A percentile compares a stretch with the other conserved stretches of the same genome.
Evolutionary conservation across 306 rosid genomes (phyloP).

Genomic region (Quercus mongolica): DNA sequence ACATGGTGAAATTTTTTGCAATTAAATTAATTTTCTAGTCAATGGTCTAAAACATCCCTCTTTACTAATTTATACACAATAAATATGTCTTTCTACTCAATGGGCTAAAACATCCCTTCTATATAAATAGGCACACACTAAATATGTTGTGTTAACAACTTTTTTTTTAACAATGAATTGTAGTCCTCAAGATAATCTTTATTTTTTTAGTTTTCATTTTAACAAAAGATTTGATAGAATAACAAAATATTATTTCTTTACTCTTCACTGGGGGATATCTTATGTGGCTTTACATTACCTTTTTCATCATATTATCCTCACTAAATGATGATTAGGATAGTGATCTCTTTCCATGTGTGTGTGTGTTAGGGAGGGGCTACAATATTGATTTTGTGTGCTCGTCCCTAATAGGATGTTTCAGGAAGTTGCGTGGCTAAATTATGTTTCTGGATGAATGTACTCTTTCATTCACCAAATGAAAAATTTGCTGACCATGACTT

Average conservation of each 20-base stretch:
- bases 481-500: conserved; percentile 42
- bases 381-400: background rate
- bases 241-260: background rate
- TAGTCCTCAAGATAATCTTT: no score
- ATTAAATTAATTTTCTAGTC: background rate
- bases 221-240: background rate
- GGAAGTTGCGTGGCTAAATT: background rate
- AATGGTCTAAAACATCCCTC: background rate
- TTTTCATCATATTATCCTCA: background rate
- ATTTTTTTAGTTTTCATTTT: no score
- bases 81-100: background rate
- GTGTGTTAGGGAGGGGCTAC: background rate
- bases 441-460: background rate
- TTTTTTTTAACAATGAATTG: no score
- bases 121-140: no score
- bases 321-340: background rate
- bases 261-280: background rate
- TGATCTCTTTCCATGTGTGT: background rate
- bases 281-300: background rate
- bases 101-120: no score
- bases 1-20: background rate
- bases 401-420: background rate
- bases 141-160: no score
- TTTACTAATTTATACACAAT: background rate
- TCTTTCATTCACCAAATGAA: background rate